Base-by-base conservation (phyloP, 495 filamentous ascomycete species). In the Aspergillus cavernicola region DNA sequence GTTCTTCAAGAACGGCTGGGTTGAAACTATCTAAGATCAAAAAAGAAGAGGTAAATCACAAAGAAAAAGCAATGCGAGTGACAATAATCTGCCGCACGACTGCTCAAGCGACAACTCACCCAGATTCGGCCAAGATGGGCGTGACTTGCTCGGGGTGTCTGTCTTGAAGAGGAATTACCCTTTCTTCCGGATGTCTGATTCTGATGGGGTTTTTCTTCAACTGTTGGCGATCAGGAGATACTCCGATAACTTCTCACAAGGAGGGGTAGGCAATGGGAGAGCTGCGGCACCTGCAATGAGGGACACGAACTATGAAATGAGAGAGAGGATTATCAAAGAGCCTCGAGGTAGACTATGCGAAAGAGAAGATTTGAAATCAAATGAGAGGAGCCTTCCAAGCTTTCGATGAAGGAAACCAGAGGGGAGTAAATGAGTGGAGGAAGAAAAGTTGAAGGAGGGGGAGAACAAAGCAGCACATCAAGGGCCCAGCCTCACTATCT, bases 81-180 rank as follows among this genome's bases (percentile, higher is more conserved):
- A 46, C 24, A 38, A 40, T 40, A 23, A 13, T 20, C 24, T 23
- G 39, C 38, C 48, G 41, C 49, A 26, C 32, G n/a, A n/a, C n/a
- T n/a, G n/a, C 38, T 42, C 23, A 23, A 36, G 29, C 20, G 47
- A 50, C 24, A 53, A 53, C 50, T 53, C 50, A 45, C 50, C 39
- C 29, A 37, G 23, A 37, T 19, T 26, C 28, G n/a, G 40, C 26
- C 39, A 43, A 43, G 19, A 11, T 22, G 16, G 24, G 23, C 15
- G 20, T 38, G 46, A 50, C 40, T 43, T 29, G 13, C 19, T 13
- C 11, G n/a, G n/a, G n/a, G n/a, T n/a, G 19, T 36, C 44, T 46
- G 43, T 28, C 28, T 12, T 46, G 43, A 16, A 42, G 13, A 18
- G 26, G 2, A 31, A 18, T 18, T 29, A 2, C 10, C n/a, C 5